A percentile compares a stretch with the other conserved stretches of the same genome.
Evolutionary conservation across 306 rosid genomes (phyloP).

Genomic region (Vicia faba): DNA sequence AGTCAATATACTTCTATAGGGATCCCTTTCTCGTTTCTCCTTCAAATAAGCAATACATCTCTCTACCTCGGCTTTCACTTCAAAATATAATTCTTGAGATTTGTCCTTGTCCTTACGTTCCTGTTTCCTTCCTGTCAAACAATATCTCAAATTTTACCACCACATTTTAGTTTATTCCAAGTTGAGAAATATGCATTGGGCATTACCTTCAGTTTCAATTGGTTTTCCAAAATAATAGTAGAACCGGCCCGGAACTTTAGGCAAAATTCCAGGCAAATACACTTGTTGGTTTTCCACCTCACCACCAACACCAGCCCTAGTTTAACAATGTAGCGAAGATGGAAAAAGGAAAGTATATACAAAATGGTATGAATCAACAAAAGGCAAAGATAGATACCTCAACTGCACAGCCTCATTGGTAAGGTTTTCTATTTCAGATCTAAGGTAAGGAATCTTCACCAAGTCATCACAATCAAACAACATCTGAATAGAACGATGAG

Average conservation of each 20-base stretch:
- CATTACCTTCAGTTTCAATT: too few relatives aligned
- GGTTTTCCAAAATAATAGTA: too few relatives aligned
- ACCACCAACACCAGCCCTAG: constrained; percentile 38
- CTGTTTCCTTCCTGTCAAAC: too few relatives aligned
- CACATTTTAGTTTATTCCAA: neutral
- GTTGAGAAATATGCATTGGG: neutral
- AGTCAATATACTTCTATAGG: too few relatives aligned
- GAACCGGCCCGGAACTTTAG: too few relatives aligned
- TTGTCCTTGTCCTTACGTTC: too few relatives aligned
- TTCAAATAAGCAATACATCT: too few relatives aligned
- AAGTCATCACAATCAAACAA: constrained; percentile 81
- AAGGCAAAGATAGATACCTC: constrained; percentile 55
- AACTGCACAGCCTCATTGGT: constrained; percentile 50
- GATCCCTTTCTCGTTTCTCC: too few relatives aligned
- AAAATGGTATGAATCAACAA: neutral
- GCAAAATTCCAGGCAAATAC: too few relatives aligned
- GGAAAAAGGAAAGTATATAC: neutral
- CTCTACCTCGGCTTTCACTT: too few relatives aligned
- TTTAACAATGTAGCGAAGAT: constrained; percentile 20
- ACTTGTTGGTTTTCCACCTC: too few relatives aligned
- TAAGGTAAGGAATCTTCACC: constrained; percentile 68
- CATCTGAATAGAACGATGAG: constrained; percentile 52
- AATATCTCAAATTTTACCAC: constrained; percentile 38
- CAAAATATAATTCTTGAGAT: too few relatives aligned
- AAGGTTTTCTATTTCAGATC: constrained; percentile 50